A percentile compares a stretch with the other conserved stretches of the same genome.
Evolutionary conservation across 176 grass and related monocot species (phyloP).

Genomic region (Cocos nucifera): DNA sequence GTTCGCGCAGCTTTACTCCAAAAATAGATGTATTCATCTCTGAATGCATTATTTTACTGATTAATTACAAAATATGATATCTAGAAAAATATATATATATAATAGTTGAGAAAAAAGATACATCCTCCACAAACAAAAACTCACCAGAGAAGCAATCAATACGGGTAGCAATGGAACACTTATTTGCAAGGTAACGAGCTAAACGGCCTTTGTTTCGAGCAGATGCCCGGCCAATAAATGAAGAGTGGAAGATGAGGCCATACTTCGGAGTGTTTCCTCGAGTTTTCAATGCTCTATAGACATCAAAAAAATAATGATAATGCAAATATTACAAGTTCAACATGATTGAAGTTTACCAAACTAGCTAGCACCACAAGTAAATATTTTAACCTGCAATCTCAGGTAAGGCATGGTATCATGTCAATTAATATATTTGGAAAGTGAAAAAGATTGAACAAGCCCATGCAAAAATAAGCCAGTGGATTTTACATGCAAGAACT

Average conservation of each 20-base stretch:
- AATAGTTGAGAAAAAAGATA: too few species aligned
- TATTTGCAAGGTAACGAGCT: slow-evolving; percentile 94
- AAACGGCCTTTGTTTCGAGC: slow-evolving; percentile 83
- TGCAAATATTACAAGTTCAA: too few species aligned
- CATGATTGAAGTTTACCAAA: too few species aligned
- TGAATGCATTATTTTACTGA: slow-evolving; percentile 12
- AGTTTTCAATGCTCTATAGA: slow-evolving; percentile 73
- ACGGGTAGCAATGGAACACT: slow-evolving; percentile 93
- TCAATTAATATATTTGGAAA: too few species aligned
- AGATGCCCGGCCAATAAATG: slow-evolving; percentile 94
- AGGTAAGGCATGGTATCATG: too few species aligned
- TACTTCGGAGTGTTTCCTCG: slow-evolving; percentile 90
- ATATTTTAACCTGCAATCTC: too few species aligned
- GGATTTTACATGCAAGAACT: too few species aligned
- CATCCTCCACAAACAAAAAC: background rate
- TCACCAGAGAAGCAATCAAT: slow-evolving; percentile 95
- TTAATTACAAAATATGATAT: too few species aligned
- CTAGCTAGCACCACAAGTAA: too few species aligned
- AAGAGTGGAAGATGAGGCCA: slow-evolving; percentile 95
- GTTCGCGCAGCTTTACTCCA: slow-evolving; percentile 76
- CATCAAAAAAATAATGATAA: background rate
- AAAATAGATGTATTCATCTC: slow-evolving; percentile 57
- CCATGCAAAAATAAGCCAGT: too few species aligned
- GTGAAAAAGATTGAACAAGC: too few species aligned
- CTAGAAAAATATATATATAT: too few species aligned